Evolutionary conservation across 1,284 basidiomycete genomes (phyloP), one percentile per base, ranked within the genome.

Genomic region (Moniliella sp.): DNA sequence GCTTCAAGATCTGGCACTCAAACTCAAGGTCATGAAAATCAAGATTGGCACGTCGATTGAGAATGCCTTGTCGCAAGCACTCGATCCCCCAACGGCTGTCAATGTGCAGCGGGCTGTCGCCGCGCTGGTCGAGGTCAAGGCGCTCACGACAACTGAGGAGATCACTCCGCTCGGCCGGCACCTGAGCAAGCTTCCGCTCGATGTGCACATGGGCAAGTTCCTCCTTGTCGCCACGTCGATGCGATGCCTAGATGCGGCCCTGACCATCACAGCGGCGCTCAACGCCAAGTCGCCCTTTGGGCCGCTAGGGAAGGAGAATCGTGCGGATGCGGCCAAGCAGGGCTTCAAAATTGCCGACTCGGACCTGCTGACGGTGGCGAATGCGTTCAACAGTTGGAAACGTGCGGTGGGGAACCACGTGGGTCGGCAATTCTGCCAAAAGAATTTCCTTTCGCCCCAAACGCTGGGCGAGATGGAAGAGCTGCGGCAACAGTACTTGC

Each of bases 381-480:
- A 84, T 46, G 84, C 78, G 0, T 97, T 86, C 62, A 66, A 73
- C 5, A 75, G 73, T 39, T 97, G 88, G 84, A 69, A 83, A 12
- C 68, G 71, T 36, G 76, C 76, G n/a, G 76, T 71, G 13, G 66
- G 68, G 5, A 81, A 78, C 39, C 58, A 61, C 16, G 50, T 53
- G 39, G 57, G 58, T 18, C 37, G 44, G 19, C 39, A 43, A 26
- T 88, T 84, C 55, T 91, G 86, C 64, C 70, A 74, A 45, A 66
- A 67, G 32, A 80, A 79, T 61, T 91, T 74, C 56, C 66, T 94
- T 21, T 88, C 82, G 44, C 74, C 82, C 10, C 61, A 86, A 73
- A 93, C 83, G 50, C 64, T 99, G 35, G 75, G 83, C 60, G 83
- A 93, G 60, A 91, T 97, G 30, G 91, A 97, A 58, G 91, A 97